A percentile compares a stretch with the other conserved stretches of the same genome.
These are phyloP conservation scores for Camelina sativa DNA, from an alignment of 345 rosid species.

Conservation along the genomic window DNA sequence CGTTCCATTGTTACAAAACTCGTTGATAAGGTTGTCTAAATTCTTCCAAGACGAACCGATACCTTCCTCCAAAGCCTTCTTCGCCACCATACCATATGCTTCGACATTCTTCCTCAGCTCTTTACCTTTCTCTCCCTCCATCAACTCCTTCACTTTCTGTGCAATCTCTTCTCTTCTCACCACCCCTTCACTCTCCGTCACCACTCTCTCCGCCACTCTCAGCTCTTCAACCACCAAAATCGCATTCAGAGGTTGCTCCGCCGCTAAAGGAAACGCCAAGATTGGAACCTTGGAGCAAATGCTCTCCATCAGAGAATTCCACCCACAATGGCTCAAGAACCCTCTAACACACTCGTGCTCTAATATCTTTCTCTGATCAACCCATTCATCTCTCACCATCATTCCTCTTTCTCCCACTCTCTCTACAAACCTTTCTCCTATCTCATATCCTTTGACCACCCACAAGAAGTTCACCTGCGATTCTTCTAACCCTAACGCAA, in stretches of 20 bases:
- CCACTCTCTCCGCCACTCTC: slow-evolving; percentile 12
- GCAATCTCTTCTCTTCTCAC: background rate
- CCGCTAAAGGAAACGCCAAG: slow-evolving; percentile 14
- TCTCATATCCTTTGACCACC: slow-evolving; percentile 10
- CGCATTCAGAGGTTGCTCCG: slow-evolving; percentile 13
- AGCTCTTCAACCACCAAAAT: slow-evolving; percentile 26
- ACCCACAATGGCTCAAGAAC: slow-evolving; percentile 18
- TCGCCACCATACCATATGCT: slow-evolving; percentile 10
- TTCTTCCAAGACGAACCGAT: slow-evolving; percentile 15
- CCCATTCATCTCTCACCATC: slow-evolving; percentile 14
- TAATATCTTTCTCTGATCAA: slow-evolving; percentile 20
- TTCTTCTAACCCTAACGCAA: slow-evolving; percentile 20
- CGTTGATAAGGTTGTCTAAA: slow-evolving; percentile 6
- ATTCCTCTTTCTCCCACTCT: slow-evolving; percentile 21
- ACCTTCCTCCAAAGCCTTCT: slow-evolving; percentile 17
- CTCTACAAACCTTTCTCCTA: slow-evolving; percentile 1
- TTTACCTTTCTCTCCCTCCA: slow-evolving; percentile 23
- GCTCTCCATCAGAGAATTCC: slow-evolving; percentile 19
- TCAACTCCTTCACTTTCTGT: slow-evolving; percentile 19
- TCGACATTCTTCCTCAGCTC: slow-evolving; percentile 6
- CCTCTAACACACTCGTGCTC: slow-evolving; percentile 10
- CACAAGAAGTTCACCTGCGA: slow-evolving; percentile 12
- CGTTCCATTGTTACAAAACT: slow-evolving; percentile 4
- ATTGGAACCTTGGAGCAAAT: slow-evolving; percentile 14
- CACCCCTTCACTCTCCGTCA: background rate